Evolutionary conservation across 179 eudicot species (phyloP), one percentile per base, ranked within the genome.

Genomic region (Monotropa hypopitys): DNA sequence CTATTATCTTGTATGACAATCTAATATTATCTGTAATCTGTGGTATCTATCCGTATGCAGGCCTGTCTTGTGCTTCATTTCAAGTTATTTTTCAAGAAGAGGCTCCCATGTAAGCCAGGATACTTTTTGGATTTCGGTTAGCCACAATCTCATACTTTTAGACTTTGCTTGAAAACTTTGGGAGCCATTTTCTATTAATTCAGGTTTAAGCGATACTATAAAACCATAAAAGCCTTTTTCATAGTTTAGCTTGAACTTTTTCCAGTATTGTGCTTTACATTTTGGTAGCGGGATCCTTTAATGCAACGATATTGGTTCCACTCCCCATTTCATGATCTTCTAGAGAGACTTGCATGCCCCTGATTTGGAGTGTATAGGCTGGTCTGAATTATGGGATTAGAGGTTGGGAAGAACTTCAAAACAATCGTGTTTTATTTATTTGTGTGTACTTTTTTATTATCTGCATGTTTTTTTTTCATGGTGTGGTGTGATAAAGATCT

Each of bases 21-120:
- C 9, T 0, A 28, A 32, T 28, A 28, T 47, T 47, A 35, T 62
- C 26, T 57, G 20, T 68, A 47, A 46, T 7, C 54, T 23, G 66
- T 77, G 73, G 54, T 69, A 43, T 8, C 77, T 8, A 67, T 40
- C 67, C n/a, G 18, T 74, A 54, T 81, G 49, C 92, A 95, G 99
- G 91, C 84, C 97, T 72, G 84, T 86, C 77, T 82, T 91, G 81
- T 88, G 88, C 88, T 95, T 95, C 84, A 81, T 90, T 70, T 88
- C 91, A 30, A 86, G 93, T 79, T 93, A 92, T 83, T 95, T 95
- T 81, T 92, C 99, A 86, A 90, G 93, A 81, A 89, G 89, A 84
- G 95, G 89, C 62, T 88, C 89, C 63, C 97, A 92, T 75, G 98
- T 90, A 85, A 85, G 94, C 84, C 74, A 73, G 18, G 30, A 72